Evolutionary conservation across 2,329 filamentous ascomycete species (phyloP), one percentile per base, ranked within the genome.

Genomic region (Aspergillus aculeatus): DNA sequence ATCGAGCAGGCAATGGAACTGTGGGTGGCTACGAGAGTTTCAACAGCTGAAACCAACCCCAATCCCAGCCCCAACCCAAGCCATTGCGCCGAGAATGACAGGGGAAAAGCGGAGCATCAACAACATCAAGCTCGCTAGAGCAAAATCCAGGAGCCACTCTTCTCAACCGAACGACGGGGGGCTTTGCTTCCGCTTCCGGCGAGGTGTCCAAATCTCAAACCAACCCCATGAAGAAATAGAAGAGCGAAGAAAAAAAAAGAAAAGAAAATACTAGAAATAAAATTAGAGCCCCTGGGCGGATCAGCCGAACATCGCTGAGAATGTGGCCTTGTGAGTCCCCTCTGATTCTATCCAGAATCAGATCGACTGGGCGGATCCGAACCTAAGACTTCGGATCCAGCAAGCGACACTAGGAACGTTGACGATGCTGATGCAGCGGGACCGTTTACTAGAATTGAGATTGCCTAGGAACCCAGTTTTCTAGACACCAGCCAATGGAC

Each of bases 281-380:
- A 9, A 10, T 29, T 29, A 29, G 3, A 29, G 26, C 66, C 70
- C 69, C 70, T 73, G 71, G 68, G 68, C 69, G 65, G 69, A 73
- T 73, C 71, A 71, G 60, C 64, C 65, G 57, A 60, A 58, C 60
- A 49, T 56, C 29, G 35, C 38, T 19, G n/a, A 19, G 38, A 19
- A 44, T 16, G 6, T 44, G 38, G 38, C 38, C 38, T 44, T 26
- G 59, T 51, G 53, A 64, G 57, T 63, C 65, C 63, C 50, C 49
- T 59, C 44, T 29, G 41, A 60, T 56, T 57, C 56, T 53, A 50
- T 50, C 63, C 26, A 29, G 26, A 29, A 29, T 9, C 38, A 62
- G 68, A 68, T 71, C 68, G 66, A 63, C 64, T 68, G 54, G 56
- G 54, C 58, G 16, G 49, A 26, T 38, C 31, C 21, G 32, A n/a